Evolutionary conservation across 495 filamentous ascomycete species (phyloP), one percentile per base, ranked within the genome.

Genomic region (Pseudoneurospora amorphoporcata): DNA sequence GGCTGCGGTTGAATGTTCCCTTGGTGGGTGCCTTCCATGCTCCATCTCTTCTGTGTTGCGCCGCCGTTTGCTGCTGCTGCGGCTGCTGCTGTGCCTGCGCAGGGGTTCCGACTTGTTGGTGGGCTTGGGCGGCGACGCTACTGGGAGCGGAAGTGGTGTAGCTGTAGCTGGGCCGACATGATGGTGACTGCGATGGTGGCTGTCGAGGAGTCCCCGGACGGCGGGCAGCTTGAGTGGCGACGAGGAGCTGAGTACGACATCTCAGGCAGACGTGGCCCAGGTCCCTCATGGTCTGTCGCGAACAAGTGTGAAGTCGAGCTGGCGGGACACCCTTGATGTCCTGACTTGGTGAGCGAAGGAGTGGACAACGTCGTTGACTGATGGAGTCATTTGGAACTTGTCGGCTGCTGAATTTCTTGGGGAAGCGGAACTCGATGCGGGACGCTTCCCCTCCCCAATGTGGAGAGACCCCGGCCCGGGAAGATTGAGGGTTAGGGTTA

Each of bases 181-280:
- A 38, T 4, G 43, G 17, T 17, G 42, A 10, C 32, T 39, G 70
- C 5, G 43, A 29, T 29, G 70, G 42, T 61, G 43, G 41, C 47
- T 29, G 37, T 40, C 39, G 39, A 47, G 65, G 38, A 32, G 71
- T 35, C 7, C 9, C 38, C 39, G 65, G 68, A 53, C 45, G 65
- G 65, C 43, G 17, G 71, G 42, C 35, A 8, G 72, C 43, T 38
- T 58, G 65, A 29, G 72, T 32, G 5, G 75, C 69, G 68, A 70
- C 72, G 37, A 75, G 68, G 12, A 72, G 58, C 42, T 72, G 53
- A 41, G 75, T 47, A 19, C 75, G 76, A 68, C 79, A 81, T 42
- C 75, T 73, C 40, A 81, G 75, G 47, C 79, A 81, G 58, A 81
- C 73, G 38, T 72, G 71, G 10, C 72, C 75, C 35, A 79, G 72